Evolutionary conservation across 257 asterid species (phyloP), one percentile per base, ranked within the genome.

Genomic region (Petunia secreta): DNA sequence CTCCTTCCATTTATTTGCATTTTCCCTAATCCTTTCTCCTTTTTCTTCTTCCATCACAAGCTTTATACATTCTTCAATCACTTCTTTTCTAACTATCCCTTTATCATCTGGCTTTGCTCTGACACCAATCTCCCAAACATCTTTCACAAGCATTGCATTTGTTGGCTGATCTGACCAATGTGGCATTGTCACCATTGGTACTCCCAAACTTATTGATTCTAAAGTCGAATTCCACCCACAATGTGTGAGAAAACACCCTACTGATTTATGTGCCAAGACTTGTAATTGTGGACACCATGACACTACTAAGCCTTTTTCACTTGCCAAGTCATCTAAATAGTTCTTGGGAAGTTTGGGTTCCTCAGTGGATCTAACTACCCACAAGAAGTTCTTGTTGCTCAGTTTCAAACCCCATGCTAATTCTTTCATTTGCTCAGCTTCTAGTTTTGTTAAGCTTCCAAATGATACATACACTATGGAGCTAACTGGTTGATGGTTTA

Each of bases 181-280:
- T 5, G 77, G 77, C 59, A 69, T 69, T 1, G 10, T 1, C 4
- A 69, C 9, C 43, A 69, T 69, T 46, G 77, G 59, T 4, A 69
- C 59, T 9, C 77, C 59, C 59, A 69, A 69, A 46, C 81, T 40
- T 75, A 89, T 10, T 0, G 88, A 91, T 39, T 91, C 92, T 8
- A 88, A 3, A 0, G 91, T 89, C 55, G 90, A 91, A 59, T 91
- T 89, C 95, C 92, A 91, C 3, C 95, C 95, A 50, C 92, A 75
- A 14, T 91, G 95, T 0, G 88, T 80, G 1, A 88, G 4, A 60
- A 91, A 91, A 41, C 89, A 69, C 2, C 59, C 59, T 46, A 46
- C 46, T 5, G 77, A 69, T 25, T 69, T 8, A 9, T 69, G 58
- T 69, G 44, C 43, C 43, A 46, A 68, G 2, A 68, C 58, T 68